Base-by-base conservation (phyloP, 2,329 filamentous ascomycete genomes). In the Colletotrichum graminicola region DNA sequence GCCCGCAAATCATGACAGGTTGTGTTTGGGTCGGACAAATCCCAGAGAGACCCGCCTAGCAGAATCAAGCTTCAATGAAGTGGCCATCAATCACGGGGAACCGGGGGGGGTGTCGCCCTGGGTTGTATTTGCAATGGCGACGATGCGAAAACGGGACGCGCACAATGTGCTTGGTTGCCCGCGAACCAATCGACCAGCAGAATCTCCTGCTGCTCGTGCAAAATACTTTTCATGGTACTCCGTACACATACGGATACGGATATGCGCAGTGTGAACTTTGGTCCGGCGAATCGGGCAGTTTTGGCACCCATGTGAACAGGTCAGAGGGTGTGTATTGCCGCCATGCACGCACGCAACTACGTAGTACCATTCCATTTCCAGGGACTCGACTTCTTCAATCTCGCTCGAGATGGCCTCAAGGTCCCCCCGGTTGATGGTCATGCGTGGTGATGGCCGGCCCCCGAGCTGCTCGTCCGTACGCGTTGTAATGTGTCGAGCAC, bases 251-350 rank as follows among this genome's bases (percentile, higher is more conserved):
- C 29, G 29, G 29, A 29, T 29, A n/a, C 39, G 14, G 41, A 43
- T 21, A 43, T 43, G 18, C 16, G 41, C 41, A 43, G 16, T 43
- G 41, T 21, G 43, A 10, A 45, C 8, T 45, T n/a, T 47, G 41
- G 41, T 36, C 41, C n/a, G 41, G 57, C 57, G 57, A 61, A 61
- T 61, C 57, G 57, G 56, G 57, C 41, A 49, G 41, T 43, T 60
- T 49, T 47, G 57, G 45, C 29, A n/a, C 29, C 39, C 16, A 60
- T 32, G 41, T 60, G 6, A 41, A 6, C 21, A 21, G 34, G 14
- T 21, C 26, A 34, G 16, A 61, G 56, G 39, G 23, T 29, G 23
- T 21, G 39, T n/a, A 11, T 36, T 21, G 21, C 36, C 14, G 41
- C 41, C 41, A 41, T 1, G 39, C 16, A n/a, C n/a, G 41, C 6